Evolutionary conservation across 1,284 basidiomycete species (phyloP), one percentile per base, ranked within the genome.

Genomic region (Cronartium quercuum): DNA sequence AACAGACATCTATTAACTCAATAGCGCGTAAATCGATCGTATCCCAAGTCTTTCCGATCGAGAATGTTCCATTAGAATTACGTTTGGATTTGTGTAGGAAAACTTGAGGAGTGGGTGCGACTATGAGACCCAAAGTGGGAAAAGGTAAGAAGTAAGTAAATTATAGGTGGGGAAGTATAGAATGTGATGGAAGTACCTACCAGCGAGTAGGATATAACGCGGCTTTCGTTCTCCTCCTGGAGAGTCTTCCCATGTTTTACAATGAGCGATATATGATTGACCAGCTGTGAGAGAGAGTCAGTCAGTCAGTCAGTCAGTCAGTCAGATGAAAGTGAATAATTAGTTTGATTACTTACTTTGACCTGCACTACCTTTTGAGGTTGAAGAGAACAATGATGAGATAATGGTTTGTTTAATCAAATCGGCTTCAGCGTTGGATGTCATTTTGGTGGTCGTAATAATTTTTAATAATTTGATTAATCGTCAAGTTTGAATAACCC

Each of bases 1-100:
- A 40, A 85, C 89, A 80, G 81, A 93, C 93, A 79, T 85, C 86
- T 42, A 88, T 78, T 58, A 94, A 89, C 77, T 94, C 89, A 62
- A 98, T 82, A 41, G 84, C 88, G 70, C 90, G 86, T 77, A 98
- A 85, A 81, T 95, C 92, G 63, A 87, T 83, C 57, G 98, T 82
- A 77, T 86, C 87, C 96, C 96, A 99, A 9, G 94, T 94, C 85
- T 99, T 99, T 29, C 96, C 96, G 70, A 97, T 92, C 24, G 94
- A 97, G 83, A 96, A 98, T 0, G 91, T 88, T 47, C 91, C 91
- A 80, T 98, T 98, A 47, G 90, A 89, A 82, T 99, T 98, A 76
- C 92, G 83, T 83, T 98, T 98, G 6, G 94, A 93, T 83, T 99
- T 98, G 86, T 98, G 93, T 34, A 97, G 63, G 55, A 66, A 82